Evolutionary conservation across 2,329 filamentous ascomycete genomes (phyloP), one percentile per base, ranked within the genome.

Genomic region (Colletotrichum scovillei): DNA sequence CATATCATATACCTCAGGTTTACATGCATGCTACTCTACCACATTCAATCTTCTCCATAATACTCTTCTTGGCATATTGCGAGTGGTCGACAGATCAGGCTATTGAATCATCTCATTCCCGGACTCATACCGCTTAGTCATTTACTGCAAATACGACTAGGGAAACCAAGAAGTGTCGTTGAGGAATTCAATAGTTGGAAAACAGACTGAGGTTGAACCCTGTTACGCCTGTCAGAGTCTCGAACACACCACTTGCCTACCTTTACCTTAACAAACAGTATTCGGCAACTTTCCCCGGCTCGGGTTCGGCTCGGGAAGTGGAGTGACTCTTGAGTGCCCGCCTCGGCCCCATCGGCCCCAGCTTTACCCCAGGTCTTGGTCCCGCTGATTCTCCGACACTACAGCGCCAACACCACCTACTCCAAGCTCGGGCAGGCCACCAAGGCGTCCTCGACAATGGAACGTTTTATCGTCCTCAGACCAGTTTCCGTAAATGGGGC

Each of bases 251-350:
- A 56, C 38, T 42, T 38, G 30, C 52, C 14, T 22, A 38, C 30
- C 35, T 26, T 9, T 14, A 26, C 30, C 30, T 32, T 32, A 3
- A 7, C 16, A 28, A 22, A 16, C 24, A 14, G 5, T 22, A 49
- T n/a, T 56, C 22, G 49, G 63, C 19, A 38, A 42, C 9, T 24
- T 52, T 14, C n/a, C 30, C 30, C 66, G 70, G 66, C 53, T 64
- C 59, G n/a, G 26, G 22, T 49, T 63, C 66, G 66, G 70, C 12
- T 69, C 70, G 70, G 70, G 32, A 72, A 64, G 70, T 72, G 70
- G 70, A 53, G 66, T 3, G n/a, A 5, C 8, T 12, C 1, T 3
- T 24, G 28, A 11, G 52, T 24, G 16, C 24, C 12, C 26, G 9
- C 14, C 5, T 3, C 70, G 66, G 66, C 70, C 70, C 70, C 70